Base-by-base conservation (phyloP, 345 rosid genomes). In the Gossypioides kirkii region DNA sequence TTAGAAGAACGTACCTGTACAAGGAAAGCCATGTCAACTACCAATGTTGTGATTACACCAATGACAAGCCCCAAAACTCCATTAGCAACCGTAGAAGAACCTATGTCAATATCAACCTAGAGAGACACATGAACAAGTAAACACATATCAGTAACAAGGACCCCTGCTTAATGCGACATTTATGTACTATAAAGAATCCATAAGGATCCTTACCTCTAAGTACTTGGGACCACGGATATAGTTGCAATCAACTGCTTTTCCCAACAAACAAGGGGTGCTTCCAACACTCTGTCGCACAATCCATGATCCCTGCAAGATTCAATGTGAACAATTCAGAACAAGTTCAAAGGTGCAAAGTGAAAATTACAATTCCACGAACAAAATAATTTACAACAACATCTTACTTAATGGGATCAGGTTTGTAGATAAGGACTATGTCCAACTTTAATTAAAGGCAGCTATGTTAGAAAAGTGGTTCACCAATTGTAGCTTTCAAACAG, bases 1-100 rank as follows among this genome's bases (percentile, higher is more conserved):
- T 47, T 45, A n/a, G 55, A 61, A 23, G 20, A 49, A 13, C 53
- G 61, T 77, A 80, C 79, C 97, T 95, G 99, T 82, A 96, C 97
- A 83, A 96, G 98, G 77, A 96, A 93, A 78, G 99, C 98, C 99
- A 93, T 96, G 75, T 96, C 99, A 59, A 96, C 96, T 64, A 96
- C 98, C 85, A 96, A 82, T 14, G 97, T 75, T 56, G 90, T 93
- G 61, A 96, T 88, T 61, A 93, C 94, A n/a, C 99, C 98, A 8
- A 93, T 81, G 61, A 96, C 99, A 73, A 96, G 96, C 74, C 99
- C 98, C 80, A 95, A 79, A 74, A 95, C 99, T 83, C 99, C 99
- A 77, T 93, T 96, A 55, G 99, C 99, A 20, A 96, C 99, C 2
- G 98, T 90, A 22, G 99, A 96, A 74, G 99, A 96, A 70, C 99